Evolutionary conservation across 257 asterid species (phyloP), one percentile per base, ranked within the genome.

Genomic region (Solanum neorickii): DNA sequence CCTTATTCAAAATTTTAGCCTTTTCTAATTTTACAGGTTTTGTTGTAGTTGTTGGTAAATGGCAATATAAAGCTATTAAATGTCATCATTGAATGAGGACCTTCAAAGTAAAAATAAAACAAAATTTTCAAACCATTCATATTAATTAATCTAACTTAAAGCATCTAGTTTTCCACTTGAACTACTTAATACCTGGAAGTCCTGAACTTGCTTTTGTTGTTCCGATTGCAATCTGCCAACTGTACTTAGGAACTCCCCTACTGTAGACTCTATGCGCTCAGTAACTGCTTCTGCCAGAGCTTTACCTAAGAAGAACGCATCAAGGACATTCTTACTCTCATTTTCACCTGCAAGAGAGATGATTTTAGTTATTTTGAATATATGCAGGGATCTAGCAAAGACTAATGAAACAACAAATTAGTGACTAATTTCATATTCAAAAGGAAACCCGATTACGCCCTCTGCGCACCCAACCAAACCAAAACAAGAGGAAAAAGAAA

Each of bases 231-330:
- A 82, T 70, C 95, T 90, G 60, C 98, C 98, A 84, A 95, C 84
- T 37, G 89, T 56, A 90, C 98, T 93, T 56, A 96, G 89, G 86
- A 96, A 89, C 90, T 96, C 99, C 9, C 99, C 99, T 59, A 94
- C 95, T 16, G 93, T 87, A 13, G 98, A 94, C 87, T 93, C 97
- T 47, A 93, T 21, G 5, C 95, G 98, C 93, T 94, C 98, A 70
- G 87, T 93, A 65, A 95, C 89, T 44, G 95, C 94, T 91, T 96
- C 99, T 1, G 93, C 98, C 82, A 96, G 91, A 87, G 98, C 99
- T 91, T 92, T 95, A 86, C 98, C 99, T 91, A 96, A 88, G 95
- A 96, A 96, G 89, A 96, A 96, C 18, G 98, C 98, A 84, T 96
- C 98, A 69, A 96, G 87, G 86, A 93, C 87, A 62, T 86, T 93